Conservation (phyloP, 495 filamentous ascomycete genomes). For the Trichoderma reesei region DNA sequence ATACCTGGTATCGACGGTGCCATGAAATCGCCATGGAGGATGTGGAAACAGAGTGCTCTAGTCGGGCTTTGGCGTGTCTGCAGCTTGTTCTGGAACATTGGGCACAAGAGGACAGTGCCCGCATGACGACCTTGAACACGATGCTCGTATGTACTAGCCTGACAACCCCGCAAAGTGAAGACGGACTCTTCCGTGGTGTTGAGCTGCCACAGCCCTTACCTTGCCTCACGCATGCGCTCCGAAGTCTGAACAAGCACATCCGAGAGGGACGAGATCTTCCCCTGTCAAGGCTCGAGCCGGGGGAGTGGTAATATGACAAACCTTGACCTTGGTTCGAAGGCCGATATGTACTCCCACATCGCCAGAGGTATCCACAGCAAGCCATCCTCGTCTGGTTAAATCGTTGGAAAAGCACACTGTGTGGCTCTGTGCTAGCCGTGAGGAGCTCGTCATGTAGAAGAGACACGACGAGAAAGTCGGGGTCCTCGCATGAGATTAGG, state of each 20-base stretch:
- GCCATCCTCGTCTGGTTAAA: constrained; percentile 7
- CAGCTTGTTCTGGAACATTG: not conserved
- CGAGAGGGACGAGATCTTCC: not conserved
- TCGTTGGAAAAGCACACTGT: not conserved
- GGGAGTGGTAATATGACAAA: not conserved
- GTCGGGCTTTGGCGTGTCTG: not conserved
- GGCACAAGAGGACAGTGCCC: not conserved
- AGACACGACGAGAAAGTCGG: not conserved
- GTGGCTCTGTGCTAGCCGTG: not conserved
- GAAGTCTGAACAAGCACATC: not conserved
- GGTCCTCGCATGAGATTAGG: constrained; percentile 7
- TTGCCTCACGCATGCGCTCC: not conserved
- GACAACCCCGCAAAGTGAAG: not conserved
- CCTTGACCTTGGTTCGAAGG: not conserved
- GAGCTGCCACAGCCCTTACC: not conserved
- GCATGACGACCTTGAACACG: not conserved
- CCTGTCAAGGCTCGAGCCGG: not conserved
- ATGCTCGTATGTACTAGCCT: not conserved
- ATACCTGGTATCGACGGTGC: not conserved
- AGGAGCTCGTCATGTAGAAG: not conserved
- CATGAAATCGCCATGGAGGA: not conserved
- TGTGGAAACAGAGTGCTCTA: not conserved
- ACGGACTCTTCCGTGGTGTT: constrained; percentile 2
- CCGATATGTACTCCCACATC: not conserved
- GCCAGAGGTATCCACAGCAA: not conserved